Percentiles rank a stretch among this genome's conserved stretches.
phyloP scores from a whole-genome alignment of 345 rosid genomes.

The Acer yangbiense region DNA sequence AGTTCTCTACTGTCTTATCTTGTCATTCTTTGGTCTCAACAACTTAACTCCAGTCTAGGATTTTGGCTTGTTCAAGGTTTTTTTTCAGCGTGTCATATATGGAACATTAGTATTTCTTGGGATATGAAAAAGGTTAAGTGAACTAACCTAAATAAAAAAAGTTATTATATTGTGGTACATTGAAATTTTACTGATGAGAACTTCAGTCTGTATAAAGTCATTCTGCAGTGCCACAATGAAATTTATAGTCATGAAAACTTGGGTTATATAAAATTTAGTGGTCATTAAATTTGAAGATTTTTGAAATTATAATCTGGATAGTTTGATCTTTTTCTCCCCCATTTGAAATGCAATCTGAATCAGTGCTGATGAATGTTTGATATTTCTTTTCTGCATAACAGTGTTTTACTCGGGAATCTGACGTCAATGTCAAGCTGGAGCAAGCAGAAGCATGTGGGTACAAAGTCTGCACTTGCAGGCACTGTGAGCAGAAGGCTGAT shows the following conservation, averaged over 20 bases:
- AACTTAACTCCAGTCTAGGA: background rate
- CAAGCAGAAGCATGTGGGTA: constrained; percentile 36
- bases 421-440: constrained; percentile 47
- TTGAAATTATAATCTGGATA: background rate
- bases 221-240: background rate
- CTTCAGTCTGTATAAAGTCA: background rate
- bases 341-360: background rate
- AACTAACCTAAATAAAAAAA: background rate
- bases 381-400: constrained; percentile 33
- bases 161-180: background rate
- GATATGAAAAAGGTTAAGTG: background rate
- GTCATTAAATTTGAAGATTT: background rate
- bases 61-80: background rate
- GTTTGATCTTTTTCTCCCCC: background rate
- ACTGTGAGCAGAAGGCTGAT: constrained; percentile 69
- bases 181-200: background rate
- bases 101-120: background rate
- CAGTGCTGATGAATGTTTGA: constrained; percentile 7
- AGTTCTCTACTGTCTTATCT: background rate
- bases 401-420: constrained; percentile 37
- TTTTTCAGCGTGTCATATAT: background rate
- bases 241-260: background rate
- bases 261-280: background rate
- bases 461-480: constrained; percentile 52
- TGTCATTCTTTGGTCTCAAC: background rate